Evolutionary conservation across 371 early-diverging fungal genomes (phyloP).

Genomic region (Syncephalastrum sp.): DNA sequence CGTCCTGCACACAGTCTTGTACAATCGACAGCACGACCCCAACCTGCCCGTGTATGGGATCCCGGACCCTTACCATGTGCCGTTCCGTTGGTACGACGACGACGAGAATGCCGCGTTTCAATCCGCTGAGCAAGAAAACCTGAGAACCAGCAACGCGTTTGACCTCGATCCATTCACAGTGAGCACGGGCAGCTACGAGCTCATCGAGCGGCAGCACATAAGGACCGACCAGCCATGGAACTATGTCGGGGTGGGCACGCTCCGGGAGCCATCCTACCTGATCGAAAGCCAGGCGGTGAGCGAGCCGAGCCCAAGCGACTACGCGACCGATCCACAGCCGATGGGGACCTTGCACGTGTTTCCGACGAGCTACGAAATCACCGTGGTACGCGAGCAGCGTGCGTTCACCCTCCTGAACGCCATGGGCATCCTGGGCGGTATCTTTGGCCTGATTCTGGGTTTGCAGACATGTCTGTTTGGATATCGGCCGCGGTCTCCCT

Average conservation of each 20-base stretch:
- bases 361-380: constrained; percentile 12
- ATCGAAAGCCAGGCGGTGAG: constrained; percentile 14
- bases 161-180: constrained; percentile 11
- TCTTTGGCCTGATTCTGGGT: constrained; percentile 28
- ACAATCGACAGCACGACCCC: constrained; percentile 27
- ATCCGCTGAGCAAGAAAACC: constrained; percentile 26
- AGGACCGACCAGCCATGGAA: constrained; percentile 19
- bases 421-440: constrained; percentile 37
- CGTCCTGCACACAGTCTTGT: constrained; percentile 21
- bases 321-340: constrained; percentile 10
- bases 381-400: constrained; percentile 23
- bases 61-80: constrained; percentile 2
- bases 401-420: constrained; percentile 35
- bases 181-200: constrained; percentile 23
- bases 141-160: constrained; percentile 29
- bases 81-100: constrained; percentile 27
- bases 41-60: constrained; percentile 26
- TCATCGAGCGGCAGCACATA: constrained; percentile 18
- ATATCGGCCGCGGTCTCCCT: constrained; percentile 31
- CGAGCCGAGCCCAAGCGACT: constrained; percentile 4
- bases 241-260: constrained; percentile 22
- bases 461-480: constrained; percentile 30
- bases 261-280: constrained; percentile 1
- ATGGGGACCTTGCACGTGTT: constrained; percentile 24
- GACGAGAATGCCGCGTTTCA: constrained; percentile 30